Base-by-base conservation (phyloP, 306 rosid species). In the Pterocarpus santalinus region DNA sequence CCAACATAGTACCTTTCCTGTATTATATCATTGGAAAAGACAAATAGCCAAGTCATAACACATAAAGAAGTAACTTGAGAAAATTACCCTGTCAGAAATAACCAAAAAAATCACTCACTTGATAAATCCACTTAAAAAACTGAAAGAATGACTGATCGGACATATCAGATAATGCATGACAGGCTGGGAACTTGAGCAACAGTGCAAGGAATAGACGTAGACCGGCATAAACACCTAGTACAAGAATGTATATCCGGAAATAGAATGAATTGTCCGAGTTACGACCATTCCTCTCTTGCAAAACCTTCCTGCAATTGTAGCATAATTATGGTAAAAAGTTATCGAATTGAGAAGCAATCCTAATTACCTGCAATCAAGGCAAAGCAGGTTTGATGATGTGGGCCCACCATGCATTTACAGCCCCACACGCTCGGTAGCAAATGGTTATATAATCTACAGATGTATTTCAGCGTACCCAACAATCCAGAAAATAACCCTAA, bases 91-190 rank as follows among this genome's bases (percentile, higher is more conserved):
- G 63, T 47, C 15, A 30, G 51, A 36, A 33, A 13, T 63, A 82
- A 75, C 44, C 10, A 77, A 72, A 51, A 57, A 78, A 57, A 68
- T 28, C 60, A 60, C 83, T 70, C 82, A 86, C 99, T 91, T 93
- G 92, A 88, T 91, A 95, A 82, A 93, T 95, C 99, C 99, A 95
- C 89, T 95, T 95, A 69, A 95, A 95, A 88, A 95, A 95, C 70
- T 93, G 99, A 87, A 95, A 95, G 81, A 95, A 93, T 35, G 97
- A 80, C 65, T 93, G 98, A 85, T 95, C 94, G 49, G 97, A 91
- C 97, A 91, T 90, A 71, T 85, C 97, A 70, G 99, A 95, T 52
- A 95, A 90, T 58, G 34, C 2, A 81, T 95, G 99, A 83, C 99
- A 95, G 16, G 90, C 98, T 1, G 99, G 99, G 76, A 95, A 30